A percentile compares a stretch with the other conserved stretches of the same genome.
Conservation (phyloP, 2,329 filamentous ascomycete genomes). For the Tothia fuscella region DNA sequence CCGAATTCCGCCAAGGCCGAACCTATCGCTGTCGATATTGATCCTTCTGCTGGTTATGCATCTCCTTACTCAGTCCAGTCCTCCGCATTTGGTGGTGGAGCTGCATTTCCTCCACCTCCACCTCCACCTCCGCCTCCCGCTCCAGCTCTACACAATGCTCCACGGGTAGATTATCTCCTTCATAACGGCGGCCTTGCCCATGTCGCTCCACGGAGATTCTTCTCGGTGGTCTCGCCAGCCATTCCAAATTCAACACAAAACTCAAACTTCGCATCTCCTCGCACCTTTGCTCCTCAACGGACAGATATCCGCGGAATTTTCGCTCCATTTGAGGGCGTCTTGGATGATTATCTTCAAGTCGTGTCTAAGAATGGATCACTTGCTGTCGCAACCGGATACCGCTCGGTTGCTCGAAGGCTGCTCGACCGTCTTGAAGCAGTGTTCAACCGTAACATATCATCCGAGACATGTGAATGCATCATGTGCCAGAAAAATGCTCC, state of each 20-base stretch:
- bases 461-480: slow-evolving; percentile 71
- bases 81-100: not conserved
- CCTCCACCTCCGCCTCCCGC: slow-evolving; percentile 62
- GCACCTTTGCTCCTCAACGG: slow-evolving; percentile 22
- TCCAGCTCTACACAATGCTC: slow-evolving; percentile 54
- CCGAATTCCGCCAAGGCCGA: slow-evolving; percentile 22
- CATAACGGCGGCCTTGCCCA: slow-evolving; percentile 73
- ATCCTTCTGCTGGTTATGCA: slow-evolving; percentile 17
- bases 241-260: slow-evolving; percentile 34
- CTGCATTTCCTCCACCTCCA: slow-evolving; percentile 35
- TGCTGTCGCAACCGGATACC: slow-evolving; percentile 88
- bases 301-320: slow-evolving; percentile 64
- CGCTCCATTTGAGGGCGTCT: slow-evolving; percentile 65
- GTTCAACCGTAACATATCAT: slow-evolving; percentile 83
- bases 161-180: slow-evolving; percentile 82
- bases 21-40: slow-evolving; percentile 32
- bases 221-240: slow-evolving; percentile 40
- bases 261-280: slow-evolving; percentile 47
- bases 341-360: slow-evolving; percentile 78
- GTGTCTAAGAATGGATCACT: slow-evolving; percentile 75
- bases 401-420: slow-evolving; percentile 80
- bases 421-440: slow-evolving; percentile 88
- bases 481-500: slow-evolving; percentile 52
- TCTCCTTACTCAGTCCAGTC: slow-evolving; percentile 8
- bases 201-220: slow-evolving; percentile 59